These are phyloP conservation scores for Pythium dissimile DNA, from an alignment of 352 stramenopile genomes.

Conservation along the genomic window DNA sequence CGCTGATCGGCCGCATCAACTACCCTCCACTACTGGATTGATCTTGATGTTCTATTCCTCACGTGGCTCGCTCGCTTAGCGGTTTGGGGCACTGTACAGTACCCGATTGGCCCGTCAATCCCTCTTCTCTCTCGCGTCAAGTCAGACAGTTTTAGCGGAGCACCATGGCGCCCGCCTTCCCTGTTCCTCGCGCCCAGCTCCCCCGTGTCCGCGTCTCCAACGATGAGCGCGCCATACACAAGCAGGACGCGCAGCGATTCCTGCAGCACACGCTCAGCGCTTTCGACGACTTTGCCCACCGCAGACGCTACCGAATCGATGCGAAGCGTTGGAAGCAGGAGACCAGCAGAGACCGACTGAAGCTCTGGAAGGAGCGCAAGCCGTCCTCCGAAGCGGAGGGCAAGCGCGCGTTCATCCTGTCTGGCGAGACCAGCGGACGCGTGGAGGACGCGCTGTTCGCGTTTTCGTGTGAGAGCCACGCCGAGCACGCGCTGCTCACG, in stretches of 20 bases:
- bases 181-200: slow-evolving; percentile 34
- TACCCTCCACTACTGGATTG: no score
- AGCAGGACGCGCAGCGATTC: slow-evolving; percentile 38
- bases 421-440: slow-evolving; percentile 5
- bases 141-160: not conserved
- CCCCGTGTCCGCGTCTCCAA: slow-evolving; percentile 37
- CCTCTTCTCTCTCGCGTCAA: not conserved
- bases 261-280: slow-evolving; percentile 36
- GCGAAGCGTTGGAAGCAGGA: slow-evolving; percentile 35
- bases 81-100: no score
- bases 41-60: no score
- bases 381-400: not conserved
- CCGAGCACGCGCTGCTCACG: slow-evolving; percentile 4
- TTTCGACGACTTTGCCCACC: slow-evolving; percentile 38
- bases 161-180: slow-evolving; percentile 20
- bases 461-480: slow-evolving; percentile 11
- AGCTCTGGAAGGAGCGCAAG: slow-evolving; percentile 41
- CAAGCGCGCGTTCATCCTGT: slow-evolving; percentile 1
- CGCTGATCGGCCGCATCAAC: no score
- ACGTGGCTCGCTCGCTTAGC: no score
- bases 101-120: no score
- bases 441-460: slow-evolving; percentile 7
- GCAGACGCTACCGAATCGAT: slow-evolving; percentile 30
- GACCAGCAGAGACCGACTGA: slow-evolving; percentile 33
- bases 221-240: slow-evolving; percentile 29